Base-by-base conservation (phyloP, 225 moss, liverwort and hornwort species). In the Bryum argenteum region DNA sequence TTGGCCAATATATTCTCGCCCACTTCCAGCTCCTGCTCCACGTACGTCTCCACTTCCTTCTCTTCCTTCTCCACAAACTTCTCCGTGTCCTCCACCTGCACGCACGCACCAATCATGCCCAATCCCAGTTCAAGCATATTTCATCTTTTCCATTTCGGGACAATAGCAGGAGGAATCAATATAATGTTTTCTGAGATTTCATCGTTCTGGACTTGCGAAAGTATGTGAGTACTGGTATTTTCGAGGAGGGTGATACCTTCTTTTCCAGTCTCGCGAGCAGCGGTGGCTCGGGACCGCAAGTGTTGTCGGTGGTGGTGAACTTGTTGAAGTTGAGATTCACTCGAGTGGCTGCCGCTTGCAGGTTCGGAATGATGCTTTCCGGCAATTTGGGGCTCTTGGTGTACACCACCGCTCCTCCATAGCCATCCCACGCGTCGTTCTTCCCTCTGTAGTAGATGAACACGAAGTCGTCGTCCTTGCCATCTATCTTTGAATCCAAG, bases 391-490 rank as follows among this genome's bases (percentile, higher is more conserved):
- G 72, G 61, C 89, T 92, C 54, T 80, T 84, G 8, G 97, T 94
- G 53, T 98, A 98, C 47, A 98, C 87, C 33, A 98, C 92, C 43
- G 97, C 92, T 62, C 97, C 97, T 80, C 97, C 97, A 78, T 98
- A 98, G 5, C 97, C 97, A 69, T 98, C 97, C 97, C 97, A 98
- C 10, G 97, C 97, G 67, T 98, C 97, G 75, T 98, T 98, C 50
- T 79, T 88, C 52, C 97, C 97, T 74, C 97, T 86, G 74, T 98
- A 98, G 70, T 85, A 98, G 44, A 98, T 54, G 58, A 98, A 98
- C 37, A 81, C 79, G 65, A 80, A 94, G 71, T 98, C 97, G 74
- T 94, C 94, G 48, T 82, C 73, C 71, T 83, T 80, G 47, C 87
- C 81, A 58, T 98, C 76, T 51, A 83, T 88, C 71, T 66, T 88